Conservation (phyloP, 306 rosid species). For the Lathyrus sativus region DNA sequence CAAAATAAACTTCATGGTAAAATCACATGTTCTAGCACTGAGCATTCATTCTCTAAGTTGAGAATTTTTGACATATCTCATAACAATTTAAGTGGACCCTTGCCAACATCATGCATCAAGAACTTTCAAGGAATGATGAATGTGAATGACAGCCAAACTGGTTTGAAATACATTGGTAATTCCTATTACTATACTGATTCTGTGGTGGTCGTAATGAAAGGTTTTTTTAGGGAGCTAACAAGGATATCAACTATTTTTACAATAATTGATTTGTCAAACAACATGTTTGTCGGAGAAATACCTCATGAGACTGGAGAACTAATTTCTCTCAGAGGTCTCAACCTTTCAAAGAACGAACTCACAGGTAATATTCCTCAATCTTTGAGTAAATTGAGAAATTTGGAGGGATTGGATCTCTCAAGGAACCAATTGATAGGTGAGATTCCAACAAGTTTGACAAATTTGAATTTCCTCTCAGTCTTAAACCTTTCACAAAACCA, state of each 20-base stretch:
- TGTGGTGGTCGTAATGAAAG: conserved; percentile 36
- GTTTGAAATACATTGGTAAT: background rate
- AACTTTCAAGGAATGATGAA: conserved; percentile 43
- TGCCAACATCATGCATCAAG: conserved; percentile 39
- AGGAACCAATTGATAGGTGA: conserved; percentile 15
- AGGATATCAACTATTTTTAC: conserved; percentile 33
- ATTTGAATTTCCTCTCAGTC: conserved; percentile 7
- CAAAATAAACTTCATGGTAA: conserved; percentile 47
- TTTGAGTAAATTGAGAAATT: conserved; percentile 24
- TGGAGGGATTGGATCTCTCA: conserved; percentile 50
- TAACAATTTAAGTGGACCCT: conserved; percentile 40
- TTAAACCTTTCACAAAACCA: conserved; percentile 47
- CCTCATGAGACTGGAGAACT: conserved; percentile 37
- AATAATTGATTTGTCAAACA: conserved; percentile 46
- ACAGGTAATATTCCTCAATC: conserved; percentile 42
- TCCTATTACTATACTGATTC: background rate
- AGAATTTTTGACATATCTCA: conserved; percentile 40
- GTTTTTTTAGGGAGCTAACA: accelerated
- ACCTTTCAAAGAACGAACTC: conserved; percentile 42
- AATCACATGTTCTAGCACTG: conserved; percentile 10
- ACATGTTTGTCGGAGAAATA: conserved; percentile 44
- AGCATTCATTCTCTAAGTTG: background rate
- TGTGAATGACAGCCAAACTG: too few species aligned
- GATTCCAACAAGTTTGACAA: conserved; percentile 34
- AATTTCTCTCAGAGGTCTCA: conserved; percentile 37